Base-by-base conservation (phyloP, 1,139 yeast species). In the Taphrina betulina region DNA sequence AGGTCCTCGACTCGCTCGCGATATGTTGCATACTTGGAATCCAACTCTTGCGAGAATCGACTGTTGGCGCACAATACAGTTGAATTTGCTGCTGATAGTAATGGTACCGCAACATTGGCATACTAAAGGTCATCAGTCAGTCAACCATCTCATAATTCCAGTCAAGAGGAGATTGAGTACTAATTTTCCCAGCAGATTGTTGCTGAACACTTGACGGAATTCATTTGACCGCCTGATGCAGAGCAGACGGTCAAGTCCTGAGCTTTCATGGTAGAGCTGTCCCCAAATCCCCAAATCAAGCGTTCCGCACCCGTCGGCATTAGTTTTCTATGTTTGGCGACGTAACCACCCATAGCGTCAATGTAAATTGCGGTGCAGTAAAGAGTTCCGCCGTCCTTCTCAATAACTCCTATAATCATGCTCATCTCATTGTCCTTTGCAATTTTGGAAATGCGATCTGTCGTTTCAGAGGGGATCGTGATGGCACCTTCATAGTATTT, bases 251-350 rank as follows among this genome's bases (percentile, higher is more conserved):
- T 20, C 23, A 45, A 4, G n/a, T 45, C 26, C 7, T 45, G 52
- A 14, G 41, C 52, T 19, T 34, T 36, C 20, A 45, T 45, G 35
- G 52, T 45, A 1, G 52, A 19, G 17, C 42, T 40, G 37, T 48
- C 53, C n/a, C 53, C 53, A 3, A 24, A 38, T 2, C 53, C 53
- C 53, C 53, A 48, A 5, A 48, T 31, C 8, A 48, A 28, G 16
- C 53, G 35, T 12, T 48, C 53, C 3, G 44, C 26, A 5, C 45
- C 53, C 3, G 53, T 48, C 14, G 53, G 53, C 45, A 48, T 37
- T 19, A 48, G 44, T 37, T 48, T 48, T 4, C 53, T 29, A 38
- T 48, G 53, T 16, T 48, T 48, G 14, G 37, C 43, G 19, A 48
- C 37, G 14, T 35, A 29, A 10, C 44, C 53, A 10, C 20, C 36